These are phyloP conservation scores for Oryza punctata DNA, from an alignment of 176 grass and related monocot genomes.

Conservation along the genomic window DNA sequence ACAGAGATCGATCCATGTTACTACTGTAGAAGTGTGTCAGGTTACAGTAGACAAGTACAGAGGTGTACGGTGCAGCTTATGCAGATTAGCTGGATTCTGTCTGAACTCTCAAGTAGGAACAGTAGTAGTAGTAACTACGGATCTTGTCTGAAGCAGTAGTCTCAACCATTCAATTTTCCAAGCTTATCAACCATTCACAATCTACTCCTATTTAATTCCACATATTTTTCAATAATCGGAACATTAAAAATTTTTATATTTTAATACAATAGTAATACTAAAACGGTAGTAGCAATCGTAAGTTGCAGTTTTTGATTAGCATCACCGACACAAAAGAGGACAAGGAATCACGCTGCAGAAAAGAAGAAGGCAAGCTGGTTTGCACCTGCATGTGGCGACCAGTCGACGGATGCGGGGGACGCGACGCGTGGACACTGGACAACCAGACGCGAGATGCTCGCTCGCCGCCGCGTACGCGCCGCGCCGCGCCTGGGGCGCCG, in stretches of 20 bases:
- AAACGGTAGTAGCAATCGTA: too few species aligned
- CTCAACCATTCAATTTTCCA: too few species aligned
- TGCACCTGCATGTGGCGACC: background rate
- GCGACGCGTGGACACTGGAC: background rate
- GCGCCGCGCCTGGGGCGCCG: too few species aligned
- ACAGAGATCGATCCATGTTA: conserved; percentile 3
- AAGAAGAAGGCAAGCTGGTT: background rate
- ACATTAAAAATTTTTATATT: too few species aligned
- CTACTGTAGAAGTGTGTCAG: background rate
- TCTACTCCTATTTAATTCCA: too few species aligned
- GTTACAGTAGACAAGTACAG: conserved; percentile 22
- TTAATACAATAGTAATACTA: too few species aligned
- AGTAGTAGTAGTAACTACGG: background rate
- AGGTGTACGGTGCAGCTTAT: background rate
- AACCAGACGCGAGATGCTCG: background rate
- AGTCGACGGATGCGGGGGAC: background rate
- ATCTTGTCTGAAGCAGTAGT: background rate
- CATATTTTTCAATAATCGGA: too few species aligned
- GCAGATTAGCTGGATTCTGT: background rate
- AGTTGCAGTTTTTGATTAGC: background rate
- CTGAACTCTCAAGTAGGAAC: background rate
- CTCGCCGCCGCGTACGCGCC: too few species aligned
- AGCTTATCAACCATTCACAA: too few species aligned
- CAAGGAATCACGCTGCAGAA: background rate
- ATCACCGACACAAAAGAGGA: background rate